Base-by-base conservation (phyloP, 2,329 filamentous ascomycete species). In the Colletotrichum lentis region DNA sequence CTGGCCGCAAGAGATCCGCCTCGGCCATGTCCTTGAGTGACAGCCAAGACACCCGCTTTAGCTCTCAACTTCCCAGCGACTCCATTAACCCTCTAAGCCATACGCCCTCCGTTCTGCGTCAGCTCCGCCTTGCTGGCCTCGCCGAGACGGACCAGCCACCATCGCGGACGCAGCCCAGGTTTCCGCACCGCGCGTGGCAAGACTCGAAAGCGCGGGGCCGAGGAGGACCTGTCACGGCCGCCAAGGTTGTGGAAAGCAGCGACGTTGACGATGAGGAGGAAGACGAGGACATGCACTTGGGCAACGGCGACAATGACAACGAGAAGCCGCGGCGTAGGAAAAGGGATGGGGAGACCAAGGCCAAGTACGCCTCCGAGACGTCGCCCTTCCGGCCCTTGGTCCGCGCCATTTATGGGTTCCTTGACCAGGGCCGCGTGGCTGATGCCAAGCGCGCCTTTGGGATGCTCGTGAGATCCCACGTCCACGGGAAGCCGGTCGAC, bases 401-500 rank as follows among this genome's bases (percentile, higher is more conserved):
- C 52, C 80, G 20, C 90, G 82, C 94, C 20, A 80, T 96, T 72
- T 90, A 96, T 77, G 86, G 86, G 43, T 92, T 90, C 73, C 83
- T 97, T 47, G 84, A 90, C 35, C 83, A 88, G 69, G 87, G 88
- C 39, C 91, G 96, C 73, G 90, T 93, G 67, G 72, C 83, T 2
- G 89, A 91, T 47, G 94, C 94, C 0, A 87, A 87, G 57, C 84
- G 91, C 68, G 91, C 92, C 0, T 95, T 93, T 84, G 90, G 88
- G 1, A 80, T 97, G 71, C 83, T 97, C 24, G 54, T 60, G 57
- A 64, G 86, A 84, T 78, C 79, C 5, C 69, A 72, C 57, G 80
- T 89, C 27, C 71, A 79, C 65, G 88, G 88, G 3, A 77, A 78
- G 55, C 80, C 80, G 7, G 82, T 94, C 22, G 93, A 97, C 75